Base-by-base conservation (phyloP, 2,329 filamentous ascomycete genomes). In the Ceratocystis diversiconidia region DNA sequence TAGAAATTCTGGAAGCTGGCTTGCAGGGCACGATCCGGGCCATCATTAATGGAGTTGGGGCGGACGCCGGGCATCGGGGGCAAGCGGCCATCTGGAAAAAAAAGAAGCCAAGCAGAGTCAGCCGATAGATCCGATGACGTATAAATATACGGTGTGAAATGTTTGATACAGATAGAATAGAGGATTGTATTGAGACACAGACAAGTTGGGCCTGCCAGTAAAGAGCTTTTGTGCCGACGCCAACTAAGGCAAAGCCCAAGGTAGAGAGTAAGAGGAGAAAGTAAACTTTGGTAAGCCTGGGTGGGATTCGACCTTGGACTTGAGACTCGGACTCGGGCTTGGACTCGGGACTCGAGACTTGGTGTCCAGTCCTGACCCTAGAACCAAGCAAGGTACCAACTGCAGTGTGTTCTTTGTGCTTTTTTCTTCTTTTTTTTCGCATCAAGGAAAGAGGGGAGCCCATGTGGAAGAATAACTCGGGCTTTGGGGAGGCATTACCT, bases 1-100 rank as follows among this genome's bases (percentile, higher is more conserved):
- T 96, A 97, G 77, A 92, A 97, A 75, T 88, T 92, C 77, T 96
- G 92, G 67, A 94, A 82, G 19, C 17, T 50, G 41, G 36, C n/a
- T 50, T 50, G 48, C 19, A 55, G 85, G 74, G 88, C 87, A 69
- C 88, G 84, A 68, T 89, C 73, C 66, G 77, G 85, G 71, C 85
- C 84, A 71, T 82, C 91, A 79, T 87, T 87, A 73, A 91, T 82
- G 67, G 90, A 92, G 76, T 92, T 89, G 75, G 92, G 87, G 76
- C 90, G 87, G 72, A 88, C 82, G 63, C 78, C 78, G 68, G 85
- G 57, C 61, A 64, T 65, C 62, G 61, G 66, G 64, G 68, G 60
- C 60, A 85, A 81, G 71, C 90, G 88, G 72, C 86, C 83, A 76
- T 91, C 90, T 91, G 75, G 3, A 41, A 41, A 15, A 61, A 50